These are phyloP conservation scores for Lepidium africanum DNA, from an alignment of 345 rosid genomes.

Conservation along the genomic window DNA sequence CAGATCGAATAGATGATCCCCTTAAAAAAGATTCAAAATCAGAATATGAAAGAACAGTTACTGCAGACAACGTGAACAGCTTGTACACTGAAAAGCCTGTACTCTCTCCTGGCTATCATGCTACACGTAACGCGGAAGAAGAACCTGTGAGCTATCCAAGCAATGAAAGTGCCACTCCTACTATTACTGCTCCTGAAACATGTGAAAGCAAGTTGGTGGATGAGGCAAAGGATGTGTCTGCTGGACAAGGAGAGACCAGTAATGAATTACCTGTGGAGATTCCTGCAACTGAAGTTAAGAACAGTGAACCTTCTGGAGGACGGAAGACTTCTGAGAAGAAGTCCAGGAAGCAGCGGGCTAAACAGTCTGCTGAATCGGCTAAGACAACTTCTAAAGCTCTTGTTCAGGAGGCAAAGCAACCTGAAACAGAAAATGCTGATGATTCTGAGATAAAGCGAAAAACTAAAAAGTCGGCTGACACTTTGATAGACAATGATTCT, in stretches of 20 bases:
- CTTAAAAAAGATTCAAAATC: conserved; percentile 34
- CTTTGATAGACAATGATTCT: conserved; percentile 31
- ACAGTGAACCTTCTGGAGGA: conserved; percentile 45
- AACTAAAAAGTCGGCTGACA: conserved; percentile 26
- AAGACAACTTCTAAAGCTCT: conserved; percentile 41
- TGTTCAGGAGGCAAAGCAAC: conserved; percentile 38
- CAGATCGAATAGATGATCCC: conserved; percentile 32
- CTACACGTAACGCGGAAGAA: conserved; percentile 22
- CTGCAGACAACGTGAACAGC: conserved; percentile 27
- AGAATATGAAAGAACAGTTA: conserved; percentile 31
- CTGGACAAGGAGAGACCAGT: conserved; percentile 31
- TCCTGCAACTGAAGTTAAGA: conserved; percentile 33
- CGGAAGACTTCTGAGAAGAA: conserved; percentile 75
- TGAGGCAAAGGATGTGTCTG: conserved; percentile 18
- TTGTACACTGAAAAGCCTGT: conserved; percentile 25
- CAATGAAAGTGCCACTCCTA: conserved; percentile 23
- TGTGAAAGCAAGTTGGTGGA: conserved; percentile 25
- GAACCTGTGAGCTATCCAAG: conserved; percentile 23
- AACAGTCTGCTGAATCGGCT: conserved; percentile 48
- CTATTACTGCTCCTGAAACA: conserved; percentile 20
- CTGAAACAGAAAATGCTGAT: conserved; percentile 35
- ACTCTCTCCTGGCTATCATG: conserved; percentile 25
- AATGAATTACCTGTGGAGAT: conserved; percentile 26
- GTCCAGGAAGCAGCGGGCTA: conserved; percentile 69
- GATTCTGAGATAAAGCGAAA: conserved; percentile 26